These are phyloP conservation scores for Stenogyne calaminthoides DNA, from an alignment of 305 asterid genomes.

Conservation along the genomic window DNA sequence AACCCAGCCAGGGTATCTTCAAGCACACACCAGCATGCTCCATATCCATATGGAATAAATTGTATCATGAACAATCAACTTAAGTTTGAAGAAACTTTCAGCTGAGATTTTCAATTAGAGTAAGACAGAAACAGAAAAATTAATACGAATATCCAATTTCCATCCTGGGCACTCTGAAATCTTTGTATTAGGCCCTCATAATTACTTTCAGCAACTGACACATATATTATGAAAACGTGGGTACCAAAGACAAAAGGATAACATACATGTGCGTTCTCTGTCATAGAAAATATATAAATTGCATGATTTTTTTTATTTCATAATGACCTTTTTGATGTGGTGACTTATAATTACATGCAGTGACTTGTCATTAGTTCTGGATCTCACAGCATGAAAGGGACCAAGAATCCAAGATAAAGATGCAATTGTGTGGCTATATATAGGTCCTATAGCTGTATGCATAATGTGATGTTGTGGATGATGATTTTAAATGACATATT, in stretches of 20 bases:
- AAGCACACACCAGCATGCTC: neutral
- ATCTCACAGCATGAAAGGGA: constrained; percentile 17
- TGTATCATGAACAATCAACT: neutral
- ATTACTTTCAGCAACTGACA: neutral
- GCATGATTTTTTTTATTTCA: neutral
- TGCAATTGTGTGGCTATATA: constrained; percentile 6
- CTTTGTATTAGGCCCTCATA: neutral
- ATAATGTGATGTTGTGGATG: constrained; percentile 2
- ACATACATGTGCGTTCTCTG: neutral
- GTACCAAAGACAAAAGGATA: neutral
- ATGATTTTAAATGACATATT: neutral
- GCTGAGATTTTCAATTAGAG: neutral
- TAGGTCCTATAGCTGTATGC: constrained; percentile 12
- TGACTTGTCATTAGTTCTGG: neutral
- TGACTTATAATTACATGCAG: neutral
- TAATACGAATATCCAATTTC: neutral
- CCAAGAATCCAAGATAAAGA: constrained; percentile 22
- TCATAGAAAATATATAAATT: neutral
- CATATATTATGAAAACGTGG: neutral
- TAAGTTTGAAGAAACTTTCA: neutral
- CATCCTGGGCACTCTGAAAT: neutral
- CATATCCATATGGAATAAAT: neutral
- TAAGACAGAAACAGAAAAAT: neutral
- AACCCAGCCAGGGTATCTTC: neutral
- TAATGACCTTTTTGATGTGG: neutral